phyloP scores from a whole-genome alignment of 2,329 filamentous ascomycete genomes.

The Gliomastix tumulicola region DNA sequence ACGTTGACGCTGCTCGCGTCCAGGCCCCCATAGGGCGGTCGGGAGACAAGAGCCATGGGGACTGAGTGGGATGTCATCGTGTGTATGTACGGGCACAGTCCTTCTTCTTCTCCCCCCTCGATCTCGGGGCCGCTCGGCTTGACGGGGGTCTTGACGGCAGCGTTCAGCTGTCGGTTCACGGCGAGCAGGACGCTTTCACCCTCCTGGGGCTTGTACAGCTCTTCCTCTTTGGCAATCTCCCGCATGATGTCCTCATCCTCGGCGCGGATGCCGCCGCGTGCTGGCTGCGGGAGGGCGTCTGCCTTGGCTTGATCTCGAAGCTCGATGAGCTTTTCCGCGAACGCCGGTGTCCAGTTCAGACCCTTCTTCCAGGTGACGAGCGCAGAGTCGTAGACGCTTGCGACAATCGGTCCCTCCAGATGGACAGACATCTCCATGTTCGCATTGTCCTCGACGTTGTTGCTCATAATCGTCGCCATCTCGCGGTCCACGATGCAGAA shows the following conservation, averaged over 20 bases:
- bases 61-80: slow-evolving; percentile 40
- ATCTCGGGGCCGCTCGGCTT: slow-evolving; percentile 46
- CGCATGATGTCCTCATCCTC: slow-evolving; percentile 47
- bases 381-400: slow-evolving; percentile 68
- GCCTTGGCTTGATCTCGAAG: not conserved
- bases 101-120: slow-evolving; percentile 39
- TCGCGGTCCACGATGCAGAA: slow-evolving; percentile 71
- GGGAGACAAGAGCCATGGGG: slow-evolving; percentile 66
- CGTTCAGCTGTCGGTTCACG: slow-evolving; percentile 60
- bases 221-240: slow-evolving; percentile 57
- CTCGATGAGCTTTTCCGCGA: not conserved
- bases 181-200: slow-evolving; percentile 50
- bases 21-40: slow-evolving; percentile 58
- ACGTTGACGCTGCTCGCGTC: slow-evolving; percentile 54
- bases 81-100: slow-evolving; percentile 60
- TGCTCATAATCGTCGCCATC: slow-evolving; percentile 66
- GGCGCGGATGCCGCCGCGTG: not conserved
- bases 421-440: slow-evolving; percentile 79
- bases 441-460: slow-evolving; percentile 73
- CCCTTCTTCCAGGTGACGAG: slow-evolving; percentile 64
- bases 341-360: slow-evolving; percentile 21
- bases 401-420: slow-evolving; percentile 69
- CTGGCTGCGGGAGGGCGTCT: not conserved
- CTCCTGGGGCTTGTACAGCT: slow-evolving; percentile 38
- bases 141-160: slow-evolving; percentile 44